A percentile compares a stretch with the other conserved stretches of the same genome.
Evolutionary conservation across 1,284 basidiomycete genomes (phyloP).

Genomic region (Cutaneotrichosporon sp.): DNA sequence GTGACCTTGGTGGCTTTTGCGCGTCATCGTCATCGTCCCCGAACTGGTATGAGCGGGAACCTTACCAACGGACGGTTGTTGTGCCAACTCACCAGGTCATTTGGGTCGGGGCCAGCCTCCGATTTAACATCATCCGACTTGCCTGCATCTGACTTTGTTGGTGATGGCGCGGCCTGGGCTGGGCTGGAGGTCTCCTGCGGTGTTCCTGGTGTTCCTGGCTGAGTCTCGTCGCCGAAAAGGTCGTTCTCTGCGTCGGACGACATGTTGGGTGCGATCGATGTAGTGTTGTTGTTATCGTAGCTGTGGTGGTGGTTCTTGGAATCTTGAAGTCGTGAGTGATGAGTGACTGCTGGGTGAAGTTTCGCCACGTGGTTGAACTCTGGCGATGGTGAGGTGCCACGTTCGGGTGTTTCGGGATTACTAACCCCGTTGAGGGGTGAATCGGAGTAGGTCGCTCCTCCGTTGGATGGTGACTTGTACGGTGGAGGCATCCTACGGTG

Average conservation of each 20-base stretch:
- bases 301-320: no score
- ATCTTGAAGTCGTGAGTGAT: no score
- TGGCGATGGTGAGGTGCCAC: neutral
- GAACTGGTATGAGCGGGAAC: slow-evolving; percentile 4
- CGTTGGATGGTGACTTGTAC: neutral
- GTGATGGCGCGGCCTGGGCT: slow-evolving; percentile 6
- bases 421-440: no score
- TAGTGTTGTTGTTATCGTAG: no score
- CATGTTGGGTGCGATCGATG: slow-evolving; percentile 29
- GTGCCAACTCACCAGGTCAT: slow-evolving; percentile 22
- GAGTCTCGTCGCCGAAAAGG: slow-evolving; percentile 32
- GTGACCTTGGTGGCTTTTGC: neutral
- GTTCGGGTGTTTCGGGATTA: neutral
- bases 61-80: no score
- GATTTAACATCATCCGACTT: no score
- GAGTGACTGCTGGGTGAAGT: no score
- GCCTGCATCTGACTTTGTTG: neutral
- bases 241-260: slow-evolving; percentile 31
- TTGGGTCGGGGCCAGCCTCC: no score
- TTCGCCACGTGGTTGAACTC: neutral
- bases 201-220: no score
- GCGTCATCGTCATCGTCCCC: slow-evolving; percentile 21
- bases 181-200: no score
- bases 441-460: slow-evolving; percentile 1
- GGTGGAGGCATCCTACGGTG: no score